A percentile compares a stretch with the other conserved stretches of the same genome.
Conservation (phyloP, 257 asterid species). For the Solanum sejunctum region DNA sequence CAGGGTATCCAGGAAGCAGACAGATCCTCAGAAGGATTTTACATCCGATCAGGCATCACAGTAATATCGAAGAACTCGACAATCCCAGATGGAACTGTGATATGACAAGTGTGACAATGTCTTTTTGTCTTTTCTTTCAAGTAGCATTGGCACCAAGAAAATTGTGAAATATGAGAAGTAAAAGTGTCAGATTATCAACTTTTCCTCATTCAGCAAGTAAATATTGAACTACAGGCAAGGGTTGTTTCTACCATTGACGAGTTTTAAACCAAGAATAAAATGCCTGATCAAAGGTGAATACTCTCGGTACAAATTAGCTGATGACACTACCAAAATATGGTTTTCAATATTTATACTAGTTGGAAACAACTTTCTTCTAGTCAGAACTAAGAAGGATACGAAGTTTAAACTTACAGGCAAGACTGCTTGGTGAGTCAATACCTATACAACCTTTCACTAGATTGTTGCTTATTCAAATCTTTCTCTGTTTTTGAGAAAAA, state of each 20-base stretch:
- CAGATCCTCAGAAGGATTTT: conserved; percentile 81
- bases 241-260: neutral
- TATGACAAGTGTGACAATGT: conserved; percentile 15
- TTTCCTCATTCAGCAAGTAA: neutral
- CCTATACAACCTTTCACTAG: neutral
- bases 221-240: neutral
- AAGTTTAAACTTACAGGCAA: neutral
- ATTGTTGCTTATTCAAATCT: neutral
- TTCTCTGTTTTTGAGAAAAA: neutral
- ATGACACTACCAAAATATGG: neutral
- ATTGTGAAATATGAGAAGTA: neutral
- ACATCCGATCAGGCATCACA: conserved; percentile 81
- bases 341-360: neutral
- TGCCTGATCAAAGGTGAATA: neutral
- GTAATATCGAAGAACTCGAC: conserved; percentile 58
- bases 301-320: neutral
- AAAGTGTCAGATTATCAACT: neutral
- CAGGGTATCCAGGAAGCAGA: conserved; percentile 98
- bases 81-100: conserved; percentile 72
- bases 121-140: neutral
- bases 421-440: neutral
- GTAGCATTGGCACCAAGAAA: neutral
- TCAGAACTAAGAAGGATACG: neutral
- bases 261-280: neutral
- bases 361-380: neutral